Evolutionary conservation across 2,329 filamentous ascomycete species (phyloP), one percentile per base, ranked within the genome.

Genomic region (Gaeumannomyces tritici): DNA sequence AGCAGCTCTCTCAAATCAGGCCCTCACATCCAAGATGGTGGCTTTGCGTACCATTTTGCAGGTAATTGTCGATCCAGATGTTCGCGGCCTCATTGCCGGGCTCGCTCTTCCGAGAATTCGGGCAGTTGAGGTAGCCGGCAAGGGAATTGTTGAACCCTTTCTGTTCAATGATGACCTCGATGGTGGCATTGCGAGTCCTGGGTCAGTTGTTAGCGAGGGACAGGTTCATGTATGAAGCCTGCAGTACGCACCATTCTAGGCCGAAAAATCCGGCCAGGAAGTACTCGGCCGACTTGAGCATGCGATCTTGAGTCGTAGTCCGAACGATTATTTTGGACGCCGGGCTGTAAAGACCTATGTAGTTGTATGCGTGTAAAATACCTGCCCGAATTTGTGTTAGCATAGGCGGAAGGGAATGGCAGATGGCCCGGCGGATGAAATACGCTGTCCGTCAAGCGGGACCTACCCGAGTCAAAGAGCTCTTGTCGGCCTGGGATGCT

Each of bases 201-300:
- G 1, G 2, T 4, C 21, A 21, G 24, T 24, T n/a, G 51, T 60
- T 9, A 5, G 24, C 5, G 27, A 35, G 31, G 13, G 35, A 28
- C n/a, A 1, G 29, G 61, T 57, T 4, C 13, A n/a, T 7, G n/a
- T 15, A 33, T 31, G n/a, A 8, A 15, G 21, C 7, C 5, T 24
- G 9, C 18, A 26, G n/a, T 29, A 62, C 73, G 35, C 68, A 80
- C 79, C 89, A 92, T 58, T 88, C 83, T 0, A 91, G 79, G 0
- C 89, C 89, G 69, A 92, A 92, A 76, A 92, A 92, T 0, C 89
- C 89, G 7, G 89, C 87, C 70, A 91, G 75, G 73, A 91, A 92
- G 72, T 92, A 89, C 72, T 92, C 89, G 3, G 89, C 89, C 54
- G 83, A 88, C 71, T 91, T 87, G 27, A 89, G 77, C 89, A 92